These are phyloP conservation scores for Citrus sinensis DNA, from an alignment of 345 rosid genomes.

Conservation along the genomic window DNA sequence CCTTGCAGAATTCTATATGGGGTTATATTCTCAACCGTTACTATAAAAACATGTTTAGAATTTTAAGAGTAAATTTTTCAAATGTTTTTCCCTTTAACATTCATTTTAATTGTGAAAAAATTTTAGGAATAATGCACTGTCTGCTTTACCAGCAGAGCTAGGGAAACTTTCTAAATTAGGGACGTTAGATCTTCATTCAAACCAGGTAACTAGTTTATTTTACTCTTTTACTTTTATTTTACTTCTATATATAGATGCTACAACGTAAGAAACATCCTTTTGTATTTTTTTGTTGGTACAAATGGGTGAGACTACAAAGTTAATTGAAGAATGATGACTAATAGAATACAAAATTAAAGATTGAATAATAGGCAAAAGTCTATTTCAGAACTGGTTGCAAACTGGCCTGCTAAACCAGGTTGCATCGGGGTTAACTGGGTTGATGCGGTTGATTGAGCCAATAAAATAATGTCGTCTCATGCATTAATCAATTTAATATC, in stretches of 20 bases:
- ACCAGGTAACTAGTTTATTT: constrained; percentile 51
- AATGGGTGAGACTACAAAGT: neutral
- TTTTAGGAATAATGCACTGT: constrained; percentile 67
- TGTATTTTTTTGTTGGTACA: neutral
- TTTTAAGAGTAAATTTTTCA: constrained; percentile 12
- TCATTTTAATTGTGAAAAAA: constrained; percentile 22
- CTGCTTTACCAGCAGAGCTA: constrained; percentile 65
- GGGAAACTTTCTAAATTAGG: constrained; percentile 67
- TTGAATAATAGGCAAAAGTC: neutral
- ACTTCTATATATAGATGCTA: neutral
- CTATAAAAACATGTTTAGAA: neutral
- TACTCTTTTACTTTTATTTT: neutral
- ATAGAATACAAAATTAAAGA: neutral
- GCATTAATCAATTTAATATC: neutral
- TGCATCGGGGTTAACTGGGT: neutral
- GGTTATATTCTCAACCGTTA: constrained; percentile 50
- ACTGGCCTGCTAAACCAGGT: neutral
- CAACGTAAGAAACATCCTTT: neutral
- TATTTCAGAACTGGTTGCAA: neutral
- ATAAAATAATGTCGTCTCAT: neutral
- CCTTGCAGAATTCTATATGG: constrained; percentile 78
- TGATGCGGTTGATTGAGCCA: neutral
- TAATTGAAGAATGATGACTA: neutral
- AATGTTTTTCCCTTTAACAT: constrained; percentile 15
- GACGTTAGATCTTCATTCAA: constrained; percentile 84